Evolutionary conservation across 176 grass and related monocot genomes (phyloP), one percentile per base, ranked within the genome.

Genomic region (Ampelocalamus luodianensis): DNA sequence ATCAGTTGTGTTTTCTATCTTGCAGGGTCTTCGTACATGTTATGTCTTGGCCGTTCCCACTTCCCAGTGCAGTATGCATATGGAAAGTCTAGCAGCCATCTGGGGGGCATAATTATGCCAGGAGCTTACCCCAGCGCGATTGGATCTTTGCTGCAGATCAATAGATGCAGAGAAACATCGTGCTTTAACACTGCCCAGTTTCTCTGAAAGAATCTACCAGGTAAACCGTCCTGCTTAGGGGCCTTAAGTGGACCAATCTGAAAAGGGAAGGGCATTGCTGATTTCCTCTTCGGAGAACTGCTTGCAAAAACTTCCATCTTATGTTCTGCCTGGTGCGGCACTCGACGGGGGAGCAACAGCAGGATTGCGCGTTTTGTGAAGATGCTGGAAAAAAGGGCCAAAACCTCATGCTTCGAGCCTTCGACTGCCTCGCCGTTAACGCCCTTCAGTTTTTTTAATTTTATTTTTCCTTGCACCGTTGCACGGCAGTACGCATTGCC

Each of bases 1-100:
- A 20, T 14, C 1, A 58, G 5, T 22, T 36, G 17, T 8, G 8
- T 44, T 72, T 66, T 71, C 8, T 55, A 40, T 53, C 18, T 76
- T 80, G 66, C 74, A 83, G 42, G 87, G 42, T 6, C 5, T 48
- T 68, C 13, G 14, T 72, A 27, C 15, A 55, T 55, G 14, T 18
- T 70, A 27, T 16, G 14, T 43, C 59, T 46, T 79, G 78, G 24
- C 61, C 24, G 59, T 71, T 60, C 24, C 3, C 12, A 15, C 23
- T 43, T 60, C 24, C 3, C 12, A 15, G 38, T 43, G 53, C 39
- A 72, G 69, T 20, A 27, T 82, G 51, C 68, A 46, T 45, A 39
- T 45, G 39, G 51, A 22, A 42, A 56, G 20, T 40, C 17, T 46
- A 59, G 39, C 67, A 44, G 14, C 15, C 65, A 58, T 17, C 51